Evolutionary conservation across 805 yeast species (phyloP), one percentile per base, ranked within the genome.

Genomic region (Candida gorgasii): DNA sequence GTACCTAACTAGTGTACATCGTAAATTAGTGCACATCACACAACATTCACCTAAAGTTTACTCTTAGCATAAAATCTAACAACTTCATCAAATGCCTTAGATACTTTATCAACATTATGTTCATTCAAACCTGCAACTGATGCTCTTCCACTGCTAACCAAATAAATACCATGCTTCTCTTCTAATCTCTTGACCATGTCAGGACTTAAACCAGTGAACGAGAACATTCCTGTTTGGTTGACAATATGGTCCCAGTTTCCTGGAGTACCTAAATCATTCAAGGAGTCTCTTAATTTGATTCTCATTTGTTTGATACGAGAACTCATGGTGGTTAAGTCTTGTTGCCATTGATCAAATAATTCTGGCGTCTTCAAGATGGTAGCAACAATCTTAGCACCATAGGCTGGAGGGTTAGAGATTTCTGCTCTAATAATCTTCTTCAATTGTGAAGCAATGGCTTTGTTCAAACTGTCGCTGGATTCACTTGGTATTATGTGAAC

Each of bases 161-260:
- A 63, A 62, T 92, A 92, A 36, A 92, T 82, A 23, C 83, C 96
- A 63, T 84, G 95, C 53, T 83, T 78, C 44, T 75, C 61, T 56
- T 88, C 95, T 48, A 90, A 74, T 51, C 86, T 76, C 39, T 75
- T 76, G 42, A 86, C 96, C 80, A 88, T 92, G 23, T 78, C 84
- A 20, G 84, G 71, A 5, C 76, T 67, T 54, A 92, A 76, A 1
- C 97, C 99, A 22, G 98, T 92, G 70, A 83, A 92, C 26, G 96
- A 89, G 63, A 92, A 92, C 98, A 92, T 92, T 55, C 99, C 99
- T 48, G 87, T 85, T 73, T 93, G 99, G 50, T 75, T 73, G 36
- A 82, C 84, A 57, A 92, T 87, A 67, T 92, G 98, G 52, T 80
- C 85, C 98, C 98, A 92, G 55, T 73, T 78, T 36, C 96, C 97